Evolutionary conservation across 805 yeast species (phyloP).

Genomic region (Candida taoyuanica): DNA sequence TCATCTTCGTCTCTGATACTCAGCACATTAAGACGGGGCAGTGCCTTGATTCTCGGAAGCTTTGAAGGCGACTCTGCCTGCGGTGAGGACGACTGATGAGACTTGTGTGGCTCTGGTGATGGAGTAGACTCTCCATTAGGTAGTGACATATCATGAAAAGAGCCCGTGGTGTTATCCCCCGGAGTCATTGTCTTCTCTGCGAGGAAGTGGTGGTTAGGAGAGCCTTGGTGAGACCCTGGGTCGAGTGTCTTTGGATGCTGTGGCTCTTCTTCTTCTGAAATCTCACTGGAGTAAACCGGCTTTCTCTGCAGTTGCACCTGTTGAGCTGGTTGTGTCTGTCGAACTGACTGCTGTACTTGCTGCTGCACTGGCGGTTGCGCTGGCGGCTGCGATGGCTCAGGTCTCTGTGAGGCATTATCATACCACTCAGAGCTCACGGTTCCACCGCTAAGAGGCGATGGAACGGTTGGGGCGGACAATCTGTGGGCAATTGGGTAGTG

Average conservation of each 20-base stretch:
- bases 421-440: no score
- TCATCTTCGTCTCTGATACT: slow-evolving; percentile 23
- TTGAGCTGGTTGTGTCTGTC: slow-evolving; percentile 1
- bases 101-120: slow-evolving; percentile 13
- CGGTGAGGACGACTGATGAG: neutral
- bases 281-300: no score
- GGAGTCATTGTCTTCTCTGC: slow-evolving; percentile 20
- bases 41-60: slow-evolving; percentile 22
- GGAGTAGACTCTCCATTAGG: slow-evolving; percentile 26
- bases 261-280: neutral
- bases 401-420: no score
- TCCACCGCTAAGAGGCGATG: slow-evolving; percentile 19
- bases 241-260: neutral
- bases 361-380: no score
- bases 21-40: slow-evolving; percentile 24
- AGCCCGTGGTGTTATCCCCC: slow-evolving; percentile 10
- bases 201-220: slow-evolving; percentile 19
- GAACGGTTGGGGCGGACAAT: slow-evolving; percentile 16
- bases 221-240: neutral
- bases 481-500: no score
- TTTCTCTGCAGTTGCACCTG: neutral
- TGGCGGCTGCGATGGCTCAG: no score
- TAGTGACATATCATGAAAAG: slow-evolving; percentile 10
- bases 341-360: neutral
- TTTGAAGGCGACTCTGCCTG: slow-evolving; percentile 20